Conservation (phyloP, 805 yeast genomes). For the Metschnikowia drakensbergensis region DNA sequence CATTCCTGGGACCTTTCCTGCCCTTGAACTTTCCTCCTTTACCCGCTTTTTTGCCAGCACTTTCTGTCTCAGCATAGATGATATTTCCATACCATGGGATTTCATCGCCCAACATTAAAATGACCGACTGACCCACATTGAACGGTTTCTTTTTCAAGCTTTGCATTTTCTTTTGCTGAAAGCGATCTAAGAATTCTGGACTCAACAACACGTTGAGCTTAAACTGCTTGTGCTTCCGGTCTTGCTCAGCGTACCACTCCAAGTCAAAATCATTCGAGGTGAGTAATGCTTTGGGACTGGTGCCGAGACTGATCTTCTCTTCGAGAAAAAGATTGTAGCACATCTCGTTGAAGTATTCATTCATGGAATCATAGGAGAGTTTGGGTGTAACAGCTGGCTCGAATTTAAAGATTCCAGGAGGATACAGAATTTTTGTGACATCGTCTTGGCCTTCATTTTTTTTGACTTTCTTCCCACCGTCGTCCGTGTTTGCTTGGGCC, state of each 20-base stretch:
- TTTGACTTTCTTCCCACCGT: not conserved
- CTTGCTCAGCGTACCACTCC: constrained; percentile 49
- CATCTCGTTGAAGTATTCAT: constrained; percentile 54
- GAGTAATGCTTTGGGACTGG: constrained; percentile 36
- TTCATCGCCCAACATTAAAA: constrained; percentile 48
- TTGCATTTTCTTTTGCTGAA: constrained; percentile 48
- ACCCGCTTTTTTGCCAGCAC: constrained; percentile 2
- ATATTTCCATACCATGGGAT: constrained; percentile 60
- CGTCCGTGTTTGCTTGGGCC: not conserved
- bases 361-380: constrained; percentile 46
- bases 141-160: constrained; percentile 59
- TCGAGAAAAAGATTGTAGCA: constrained; percentile 61
- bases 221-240: constrained; percentile 37
- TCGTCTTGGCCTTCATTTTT: constrained; percentile 1
- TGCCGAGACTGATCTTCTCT: constrained; percentile 42
- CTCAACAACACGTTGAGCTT: constrained; percentile 42
- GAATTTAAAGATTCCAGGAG: constrained; percentile 28
- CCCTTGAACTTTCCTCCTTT: constrained; percentile 9
- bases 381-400: constrained; percentile 39
- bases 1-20: constrained; percentile 8
- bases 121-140: constrained; percentile 53
- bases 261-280: constrained; percentile 43
- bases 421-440: constrained; percentile 10
- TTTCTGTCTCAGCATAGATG: constrained; percentile 34
- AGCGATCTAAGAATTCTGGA: constrained; percentile 46